These are phyloP conservation scores for Cytospora piceae DNA, from an alignment of 2,329 filamentous ascomycete genomes.

Conservation along the genomic window DNA sequence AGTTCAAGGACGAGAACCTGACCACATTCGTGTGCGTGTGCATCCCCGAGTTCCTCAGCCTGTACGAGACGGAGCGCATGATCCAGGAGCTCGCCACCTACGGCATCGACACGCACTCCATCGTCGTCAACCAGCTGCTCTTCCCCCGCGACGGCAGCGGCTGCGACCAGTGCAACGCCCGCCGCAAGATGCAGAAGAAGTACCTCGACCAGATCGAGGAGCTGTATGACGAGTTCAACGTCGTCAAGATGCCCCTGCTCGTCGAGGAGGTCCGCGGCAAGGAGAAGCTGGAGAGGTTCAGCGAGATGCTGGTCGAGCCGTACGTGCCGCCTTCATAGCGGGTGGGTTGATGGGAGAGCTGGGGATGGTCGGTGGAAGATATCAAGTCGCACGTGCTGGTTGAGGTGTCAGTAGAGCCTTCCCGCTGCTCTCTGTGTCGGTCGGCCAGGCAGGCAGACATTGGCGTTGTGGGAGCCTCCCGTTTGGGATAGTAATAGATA, in stretches of 20 bases:
- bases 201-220: constrained; percentile 99
- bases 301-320: constrained; percentile 78
- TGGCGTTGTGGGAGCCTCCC: background rate
- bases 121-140: constrained; percentile 96
- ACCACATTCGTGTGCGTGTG: constrained; percentile 98
- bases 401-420: background rate
- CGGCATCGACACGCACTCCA: constrained; percentile 93
- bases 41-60: constrained; percentile 93
- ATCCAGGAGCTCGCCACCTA: constrained; percentile 96
- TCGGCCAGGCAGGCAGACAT: background rate
- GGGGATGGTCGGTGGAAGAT: constrained; percentile 3
- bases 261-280: constrained; percentile 96
- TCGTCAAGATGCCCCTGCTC: constrained; percentile 95
- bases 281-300: constrained; percentile 90
- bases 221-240: constrained; percentile 98
- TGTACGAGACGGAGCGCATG: constrained; percentile 99
- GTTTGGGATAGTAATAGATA: background rate
- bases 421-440: background rate
- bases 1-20: constrained; percentile 95
- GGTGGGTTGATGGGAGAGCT: background rate
- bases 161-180: constrained; percentile 93
- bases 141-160: constrained; percentile 84
- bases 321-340: constrained; percentile 64
- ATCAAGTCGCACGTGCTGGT: background rate
- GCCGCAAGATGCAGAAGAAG: constrained; percentile 98